A percentile compares a stretch with the other conserved stretches of the same genome.
phyloP scores from a whole-genome alignment of 768 basidiomycete genomes.

The Lepiota venenata region DNA sequence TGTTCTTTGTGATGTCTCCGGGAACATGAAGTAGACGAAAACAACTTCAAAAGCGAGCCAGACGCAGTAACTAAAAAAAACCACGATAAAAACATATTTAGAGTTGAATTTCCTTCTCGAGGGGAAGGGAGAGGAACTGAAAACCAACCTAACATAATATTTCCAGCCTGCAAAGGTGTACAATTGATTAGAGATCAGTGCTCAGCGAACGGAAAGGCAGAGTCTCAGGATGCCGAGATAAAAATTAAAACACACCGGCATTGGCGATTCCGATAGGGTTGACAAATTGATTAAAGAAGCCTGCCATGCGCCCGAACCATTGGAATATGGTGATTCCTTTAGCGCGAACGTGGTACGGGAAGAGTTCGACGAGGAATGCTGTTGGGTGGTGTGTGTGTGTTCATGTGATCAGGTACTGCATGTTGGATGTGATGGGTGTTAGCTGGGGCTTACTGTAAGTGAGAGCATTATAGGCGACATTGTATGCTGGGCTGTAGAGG shows the following conservation, averaged over 20 bases:
- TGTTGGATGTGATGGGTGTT: background rate
- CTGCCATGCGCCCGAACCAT: slow-evolving; percentile 49
- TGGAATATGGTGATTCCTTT: slow-evolving; percentile 62
- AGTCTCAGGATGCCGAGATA: background rate
- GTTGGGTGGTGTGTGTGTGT: no score
- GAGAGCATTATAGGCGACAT: slow-evolving; percentile 53
- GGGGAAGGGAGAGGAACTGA: background rate
- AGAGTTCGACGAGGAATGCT: slow-evolving; percentile 67
- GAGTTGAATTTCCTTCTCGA: background rate
- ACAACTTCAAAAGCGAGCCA: slow-evolving; percentile 50
- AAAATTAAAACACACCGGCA: slow-evolving; percentile 29
- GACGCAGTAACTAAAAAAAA: slow-evolving; percentile 47
- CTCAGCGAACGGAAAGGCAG: no score
- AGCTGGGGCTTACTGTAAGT: slow-evolving; percentile 40
- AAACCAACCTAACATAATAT: slow-evolving; percentile 54
- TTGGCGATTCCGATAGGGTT: slow-evolving; percentile 61
- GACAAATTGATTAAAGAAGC: slow-evolving; percentile 66
- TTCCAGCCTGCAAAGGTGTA: slow-evolving; percentile 39
- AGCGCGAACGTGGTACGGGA: slow-evolving; percentile 61
- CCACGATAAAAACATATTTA: background rate
- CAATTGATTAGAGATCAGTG: no score
- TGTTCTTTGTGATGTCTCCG: slow-evolving; percentile 50
- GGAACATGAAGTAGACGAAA: slow-evolving; percentile 61
- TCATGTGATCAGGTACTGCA: no score
- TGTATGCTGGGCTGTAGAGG: slow-evolving; percentile 53